phyloP scores from a whole-genome alignment of 495 filamentous ascomycete genomes.

The Neohortaea acidophila region DNA sequence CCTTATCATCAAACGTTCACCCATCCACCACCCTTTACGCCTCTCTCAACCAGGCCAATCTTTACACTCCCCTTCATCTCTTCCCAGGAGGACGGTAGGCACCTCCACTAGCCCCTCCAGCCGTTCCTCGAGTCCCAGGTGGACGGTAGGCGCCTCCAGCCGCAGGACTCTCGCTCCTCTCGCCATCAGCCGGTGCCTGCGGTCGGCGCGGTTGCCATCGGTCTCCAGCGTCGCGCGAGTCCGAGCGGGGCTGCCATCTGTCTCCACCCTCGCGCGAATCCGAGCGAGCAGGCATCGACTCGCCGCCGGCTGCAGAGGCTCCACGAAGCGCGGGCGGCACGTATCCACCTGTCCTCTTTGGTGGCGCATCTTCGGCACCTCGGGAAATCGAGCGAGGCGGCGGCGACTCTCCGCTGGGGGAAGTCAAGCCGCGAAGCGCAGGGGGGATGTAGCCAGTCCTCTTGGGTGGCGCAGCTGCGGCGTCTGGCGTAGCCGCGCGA shows the following conservation, averaged over 20 bases:
- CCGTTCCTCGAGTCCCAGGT: background rate
- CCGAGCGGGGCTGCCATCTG: slow-evolving; percentile 7
- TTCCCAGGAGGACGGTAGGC: slow-evolving; percentile 1
- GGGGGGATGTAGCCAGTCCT: too few species aligned
- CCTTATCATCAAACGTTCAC: too few species aligned
- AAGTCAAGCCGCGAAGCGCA: too few species aligned
- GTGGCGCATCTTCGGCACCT: slow-evolving; percentile 12
- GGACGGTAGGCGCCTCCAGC: background rate
- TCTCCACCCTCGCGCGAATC: slow-evolving; percentile 10
- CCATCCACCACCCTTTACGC: too few species aligned
- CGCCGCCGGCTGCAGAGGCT: slow-evolving; percentile 3
- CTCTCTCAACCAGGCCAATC: too few species aligned
- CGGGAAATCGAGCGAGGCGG: slow-evolving; percentile 10
- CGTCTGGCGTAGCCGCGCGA: slow-evolving; percentile 6
- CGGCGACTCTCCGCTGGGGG: too few species aligned
- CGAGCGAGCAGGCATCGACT: slow-evolving; percentile 5
- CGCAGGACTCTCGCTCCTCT: slow-evolving; percentile 16
- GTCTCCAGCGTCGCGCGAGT: slow-evolving; percentile 9
- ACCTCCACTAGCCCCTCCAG: background rate
- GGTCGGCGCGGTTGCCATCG: slow-evolving; percentile 8
- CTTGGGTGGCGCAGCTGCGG: slow-evolving; percentile 10
- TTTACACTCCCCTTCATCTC: too few species aligned
- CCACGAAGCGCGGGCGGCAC: slow-evolving; percentile 26
- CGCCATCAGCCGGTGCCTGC: slow-evolving; percentile 8
- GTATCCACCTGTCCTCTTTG: slow-evolving; percentile 17